A percentile compares a stretch with the other conserved stretches of the same genome.
phyloP scores from a whole-genome alignment of 1,139 yeast species.

The Zygoascus sp. region DNA sequence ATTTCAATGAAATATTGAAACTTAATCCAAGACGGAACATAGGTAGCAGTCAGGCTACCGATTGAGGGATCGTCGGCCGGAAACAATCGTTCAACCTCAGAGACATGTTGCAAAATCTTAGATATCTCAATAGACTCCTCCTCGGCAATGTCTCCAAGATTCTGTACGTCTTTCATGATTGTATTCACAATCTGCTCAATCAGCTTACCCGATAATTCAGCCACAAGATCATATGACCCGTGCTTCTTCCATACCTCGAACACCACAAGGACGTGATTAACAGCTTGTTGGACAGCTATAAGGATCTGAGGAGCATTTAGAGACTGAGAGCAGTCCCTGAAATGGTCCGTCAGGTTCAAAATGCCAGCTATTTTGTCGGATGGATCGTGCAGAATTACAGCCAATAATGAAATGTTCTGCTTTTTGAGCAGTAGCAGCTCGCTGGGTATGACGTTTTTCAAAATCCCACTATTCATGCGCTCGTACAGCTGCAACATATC shows the following conservation, averaged over 20 bases:
- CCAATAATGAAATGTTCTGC: constrained; percentile 17
- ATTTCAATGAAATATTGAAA: constrained; percentile 35
- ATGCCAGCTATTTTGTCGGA: constrained; percentile 1
- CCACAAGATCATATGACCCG: constrained; percentile 25
- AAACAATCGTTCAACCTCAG: constrained; percentile 27
- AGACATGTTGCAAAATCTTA: constrained; percentile 25
- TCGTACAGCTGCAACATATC: constrained; percentile 22
- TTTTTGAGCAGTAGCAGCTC: constrained; percentile 17
- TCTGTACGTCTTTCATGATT: constrained; percentile 27
- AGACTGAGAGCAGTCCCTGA: constrained; percentile 24
- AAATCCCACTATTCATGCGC: constrained; percentile 10
- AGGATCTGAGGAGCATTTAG: constrained; percentile 24
- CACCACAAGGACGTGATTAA: constrained; percentile 19
- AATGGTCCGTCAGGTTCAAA: constrained; percentile 23
- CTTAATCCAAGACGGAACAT: constrained; percentile 39
- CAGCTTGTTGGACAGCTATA: constrained; percentile 23
- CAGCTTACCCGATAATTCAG: constrained; percentile 28
- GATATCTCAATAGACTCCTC: constrained; percentile 32
- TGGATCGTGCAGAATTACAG: constrained; percentile 7
- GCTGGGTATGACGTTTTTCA: constrained; percentile 14
- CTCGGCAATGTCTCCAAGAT: constrained; percentile 33
- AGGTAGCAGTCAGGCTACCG: constrained; percentile 27
- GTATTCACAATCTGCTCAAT: constrained; percentile 30
- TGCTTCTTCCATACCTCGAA: constrained; percentile 23
- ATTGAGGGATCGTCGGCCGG: constrained; percentile 13